Evolutionary conservation across 192 early-diverging fungal species (phyloP).

Genomic region (Backusella tuberculispora): DNA sequence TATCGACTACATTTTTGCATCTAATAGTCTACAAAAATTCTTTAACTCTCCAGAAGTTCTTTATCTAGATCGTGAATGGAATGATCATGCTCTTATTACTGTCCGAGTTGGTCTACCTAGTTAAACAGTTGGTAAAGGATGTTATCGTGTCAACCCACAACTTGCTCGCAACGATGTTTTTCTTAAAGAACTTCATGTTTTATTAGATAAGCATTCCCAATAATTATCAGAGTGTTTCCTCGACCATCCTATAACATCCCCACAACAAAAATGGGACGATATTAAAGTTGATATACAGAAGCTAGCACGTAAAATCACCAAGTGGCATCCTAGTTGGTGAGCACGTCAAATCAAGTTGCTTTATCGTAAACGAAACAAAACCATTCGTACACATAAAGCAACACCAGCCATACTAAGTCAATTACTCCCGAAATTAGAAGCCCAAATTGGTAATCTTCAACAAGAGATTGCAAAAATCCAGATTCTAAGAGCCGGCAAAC

Average conservation of each 20-base stretch:
- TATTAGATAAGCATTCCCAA: neutral
- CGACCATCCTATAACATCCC: neutral
- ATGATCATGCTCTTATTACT: constrained; percentile 23
- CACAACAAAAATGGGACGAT: constrained; percentile 16
- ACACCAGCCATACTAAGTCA: neutral
- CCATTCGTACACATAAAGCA: neutral
- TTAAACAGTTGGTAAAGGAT: constrained; percentile 7
- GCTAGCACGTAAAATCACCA: neutral
- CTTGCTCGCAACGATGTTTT: neutral
- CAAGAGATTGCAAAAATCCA: neutral
- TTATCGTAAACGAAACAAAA: constrained; percentile 9
- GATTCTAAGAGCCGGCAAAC: constrained; percentile 1
- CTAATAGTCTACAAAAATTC: neutral
- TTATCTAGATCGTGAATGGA: neutral
- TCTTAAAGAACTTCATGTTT: neutral
- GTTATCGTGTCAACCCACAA: constrained; percentile 24
- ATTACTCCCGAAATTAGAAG: neutral
- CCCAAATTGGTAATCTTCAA: neutral
- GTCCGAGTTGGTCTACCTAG: neutral
- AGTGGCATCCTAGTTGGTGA: no score
- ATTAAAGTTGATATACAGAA: neutral
- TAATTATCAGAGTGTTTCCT: neutral
- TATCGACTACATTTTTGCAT: constrained; percentile 36
- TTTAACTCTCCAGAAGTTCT: neutral
- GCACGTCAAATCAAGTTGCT: neutral